phyloP scores from a whole-genome alignment of 345 rosid species.

The Brassica cretica region DNA sequence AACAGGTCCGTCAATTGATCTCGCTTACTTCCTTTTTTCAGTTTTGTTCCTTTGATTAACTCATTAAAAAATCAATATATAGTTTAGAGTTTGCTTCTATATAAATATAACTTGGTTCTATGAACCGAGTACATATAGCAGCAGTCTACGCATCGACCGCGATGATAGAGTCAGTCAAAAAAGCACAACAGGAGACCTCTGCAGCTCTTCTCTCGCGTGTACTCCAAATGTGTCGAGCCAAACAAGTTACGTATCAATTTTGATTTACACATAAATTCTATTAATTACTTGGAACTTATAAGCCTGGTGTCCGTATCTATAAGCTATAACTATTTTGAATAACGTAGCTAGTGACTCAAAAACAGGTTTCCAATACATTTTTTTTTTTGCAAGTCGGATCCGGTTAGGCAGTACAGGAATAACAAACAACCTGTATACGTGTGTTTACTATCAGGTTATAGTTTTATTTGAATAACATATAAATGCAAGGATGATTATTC shows the following conservation, averaged over 20 bases:
- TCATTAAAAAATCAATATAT: neutral
- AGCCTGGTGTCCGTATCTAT: neutral
- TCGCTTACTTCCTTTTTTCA: neutral
- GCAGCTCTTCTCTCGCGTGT: constrained; percentile 40
- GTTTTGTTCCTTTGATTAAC: neutral
- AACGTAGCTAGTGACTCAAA: neutral
- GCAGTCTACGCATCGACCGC: constrained; percentile 36
- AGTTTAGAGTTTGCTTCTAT: neutral
- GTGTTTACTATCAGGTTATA: neutral
- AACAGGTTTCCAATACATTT: neutral
- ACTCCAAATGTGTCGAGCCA: constrained; percentile 38
- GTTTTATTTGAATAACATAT: neutral
- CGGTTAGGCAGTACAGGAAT: neutral
- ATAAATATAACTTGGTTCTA: neutral
- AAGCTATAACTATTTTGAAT: neutral
- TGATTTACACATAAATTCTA: neutral
- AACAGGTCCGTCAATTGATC: constrained; percentile 28
- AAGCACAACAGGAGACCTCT: constrained; percentile 40
- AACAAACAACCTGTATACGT: neutral
- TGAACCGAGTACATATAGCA: constrained; percentile 1
- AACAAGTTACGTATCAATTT: constrained; percentile 19
- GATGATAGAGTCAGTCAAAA: constrained; percentile 36
- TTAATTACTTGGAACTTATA: neutral
- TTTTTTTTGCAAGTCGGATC: neutral
- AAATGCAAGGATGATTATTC: neutral